These are phyloP conservation scores for Trametes polyzona DNA, from an alignment of 1,284 basidiomycete genomes.

Conservation along the genomic window DNA sequence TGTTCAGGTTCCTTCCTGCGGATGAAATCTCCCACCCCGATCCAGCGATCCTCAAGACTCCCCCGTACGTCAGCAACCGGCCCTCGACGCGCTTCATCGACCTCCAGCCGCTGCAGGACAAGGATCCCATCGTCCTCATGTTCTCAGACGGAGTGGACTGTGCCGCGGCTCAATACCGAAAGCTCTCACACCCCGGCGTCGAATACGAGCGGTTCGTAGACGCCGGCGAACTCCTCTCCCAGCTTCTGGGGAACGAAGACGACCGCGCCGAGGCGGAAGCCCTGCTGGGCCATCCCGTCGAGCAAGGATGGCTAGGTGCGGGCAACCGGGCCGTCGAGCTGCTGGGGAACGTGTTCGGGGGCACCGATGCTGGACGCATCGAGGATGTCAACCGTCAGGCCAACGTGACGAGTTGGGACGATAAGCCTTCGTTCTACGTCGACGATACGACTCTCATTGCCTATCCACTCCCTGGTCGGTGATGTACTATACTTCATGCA, in stretches of 20 bases:
- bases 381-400: not conserved
- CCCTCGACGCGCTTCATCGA: no score
- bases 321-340: not conserved
- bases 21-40: not conserved
- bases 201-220: no score
- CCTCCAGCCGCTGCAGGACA: no score
- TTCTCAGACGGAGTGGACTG: no score
- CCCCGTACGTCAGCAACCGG: no score
- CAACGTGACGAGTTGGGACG: not conserved
- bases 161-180: no score
- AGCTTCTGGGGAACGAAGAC: not conserved
- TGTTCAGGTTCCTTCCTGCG: conserved; percentile 7
- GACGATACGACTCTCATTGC: not conserved
- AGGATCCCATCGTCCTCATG: no score
- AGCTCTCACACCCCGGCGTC: no score
- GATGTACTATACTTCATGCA: no score
- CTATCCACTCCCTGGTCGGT: no score
- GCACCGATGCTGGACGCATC: not conserved
- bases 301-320: not conserved
- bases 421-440: not conserved
- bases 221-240: no score
- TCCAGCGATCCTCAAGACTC: not conserved
- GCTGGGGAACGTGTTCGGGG: not conserved
- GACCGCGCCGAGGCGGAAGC: not conserved
- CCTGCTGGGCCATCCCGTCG: not conserved